Conservation (phyloP, 805 yeast species). For the Saccharomycopsis olivae region DNA sequence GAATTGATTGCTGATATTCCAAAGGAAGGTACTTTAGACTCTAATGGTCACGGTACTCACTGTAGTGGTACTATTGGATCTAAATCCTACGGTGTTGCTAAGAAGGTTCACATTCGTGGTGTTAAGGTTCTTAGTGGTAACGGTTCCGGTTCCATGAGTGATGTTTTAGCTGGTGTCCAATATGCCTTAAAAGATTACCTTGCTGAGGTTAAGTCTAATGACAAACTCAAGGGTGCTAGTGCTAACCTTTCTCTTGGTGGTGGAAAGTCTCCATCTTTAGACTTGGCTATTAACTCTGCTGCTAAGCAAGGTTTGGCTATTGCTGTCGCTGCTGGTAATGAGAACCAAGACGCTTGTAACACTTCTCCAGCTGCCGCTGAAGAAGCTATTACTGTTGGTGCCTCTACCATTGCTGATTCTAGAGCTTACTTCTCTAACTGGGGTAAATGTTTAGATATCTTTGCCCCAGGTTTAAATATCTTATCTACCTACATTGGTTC, state of each 20-base stretch:
- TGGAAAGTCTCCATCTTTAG: constrained; percentile 80
- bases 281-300: constrained; percentile 82
- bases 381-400: constrained; percentile 87
- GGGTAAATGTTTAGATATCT: constrained; percentile 91
- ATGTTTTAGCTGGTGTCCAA: constrained; percentile 77
- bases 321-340: constrained; percentile 96
- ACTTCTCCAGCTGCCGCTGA: constrained; percentile 84
- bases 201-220: constrained; percentile 38
- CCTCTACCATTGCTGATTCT: constrained; percentile 75
- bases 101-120: constrained; percentile 67
- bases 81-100: constrained; percentile 71
- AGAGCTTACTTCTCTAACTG: constrained; percentile 94
- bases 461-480: constrained; percentile 91
- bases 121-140: constrained; percentile 75
- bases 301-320: constrained; percentile 80
- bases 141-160: constrained; percentile 79
- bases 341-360: constrained; percentile 84
- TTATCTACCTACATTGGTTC: constrained; percentile 77
- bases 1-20: constrained; percentile 81
- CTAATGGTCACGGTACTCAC: constrained; percentile 93
- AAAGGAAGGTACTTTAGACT: constrained; percentile 57
- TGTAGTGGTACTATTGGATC: constrained; percentile 95
- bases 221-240: constrained; percentile 69
- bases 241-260: constrained; percentile 95
- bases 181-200: constrained; percentile 67